A percentile compares a stretch with the other conserved stretches of the same genome.
Conservation (phyloP, 2,329 filamentous ascomycete species). For the Fusarium multiceps region DNA sequence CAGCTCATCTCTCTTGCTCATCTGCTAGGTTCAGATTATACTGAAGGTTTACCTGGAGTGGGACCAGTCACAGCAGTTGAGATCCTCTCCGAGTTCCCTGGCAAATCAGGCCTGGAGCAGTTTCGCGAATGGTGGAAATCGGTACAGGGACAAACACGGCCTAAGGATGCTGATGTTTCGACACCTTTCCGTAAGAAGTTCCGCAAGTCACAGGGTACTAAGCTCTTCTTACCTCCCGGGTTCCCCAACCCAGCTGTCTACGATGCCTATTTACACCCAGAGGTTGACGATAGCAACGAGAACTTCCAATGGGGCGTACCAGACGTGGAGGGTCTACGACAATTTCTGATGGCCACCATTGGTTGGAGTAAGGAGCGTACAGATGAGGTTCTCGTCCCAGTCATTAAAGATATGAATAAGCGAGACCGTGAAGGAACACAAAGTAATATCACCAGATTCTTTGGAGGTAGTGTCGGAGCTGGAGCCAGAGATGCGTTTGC, state of each 20-base stretch:
- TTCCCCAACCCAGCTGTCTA: slow-evolving; percentile 86
- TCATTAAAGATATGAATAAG: slow-evolving; percentile 94
- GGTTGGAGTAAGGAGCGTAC: slow-evolving; percentile 93
- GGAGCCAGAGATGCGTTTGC: slow-evolving; percentile 76
- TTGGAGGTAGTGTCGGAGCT: slow-evolving; percentile 77
- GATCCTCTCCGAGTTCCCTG: slow-evolving; percentile 89
- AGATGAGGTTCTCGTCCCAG: slow-evolving; percentile 94
- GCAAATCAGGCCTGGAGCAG: slow-evolving; percentile 68
- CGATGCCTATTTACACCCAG: slow-evolving; percentile 85
- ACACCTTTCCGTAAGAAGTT: slow-evolving; percentile 87
- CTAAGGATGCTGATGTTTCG: slow-evolving; percentile 69
- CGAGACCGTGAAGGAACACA: slow-evolving; percentile 91
- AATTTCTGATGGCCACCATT: slow-evolving; percentile 90
- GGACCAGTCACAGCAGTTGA: slow-evolving; percentile 95
- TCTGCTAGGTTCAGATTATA: slow-evolving; percentile 93
- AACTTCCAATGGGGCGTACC: slow-evolving; percentile 96
- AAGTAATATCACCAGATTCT: slow-evolving; percentile 94
- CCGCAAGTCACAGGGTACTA: slow-evolving; percentile 79
- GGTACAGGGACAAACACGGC: slow-evolving; percentile 75
- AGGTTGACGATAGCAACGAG: slow-evolving; percentile 83
- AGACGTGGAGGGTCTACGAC: slow-evolving; percentile 84
- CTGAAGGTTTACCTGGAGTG: slow-evolving; percentile 88
- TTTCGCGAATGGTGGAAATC: slow-evolving; percentile 91
- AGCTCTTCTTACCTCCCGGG: slow-evolving; percentile 82
- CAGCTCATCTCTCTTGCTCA: slow-evolving; percentile 92